phyloP scores from a whole-genome alignment of 2,329 filamentous ascomycete genomes.

The Fusarium falciforme region DNA sequence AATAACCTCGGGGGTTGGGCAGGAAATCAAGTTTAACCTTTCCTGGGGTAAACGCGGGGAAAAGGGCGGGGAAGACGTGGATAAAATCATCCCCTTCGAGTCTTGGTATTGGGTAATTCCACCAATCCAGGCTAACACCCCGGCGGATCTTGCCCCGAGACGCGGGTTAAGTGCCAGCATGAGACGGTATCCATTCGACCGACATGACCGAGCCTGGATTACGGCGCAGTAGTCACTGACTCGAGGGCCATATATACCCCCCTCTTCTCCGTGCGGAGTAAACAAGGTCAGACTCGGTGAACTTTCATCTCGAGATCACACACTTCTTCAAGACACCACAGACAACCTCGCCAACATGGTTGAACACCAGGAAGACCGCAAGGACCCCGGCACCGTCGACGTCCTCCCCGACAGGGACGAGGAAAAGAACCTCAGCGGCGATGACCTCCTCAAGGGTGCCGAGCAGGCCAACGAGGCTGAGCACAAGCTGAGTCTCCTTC shows the following conservation, averaged over 20 bases:
- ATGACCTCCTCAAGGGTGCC: conserved; percentile 29
- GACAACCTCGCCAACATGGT: conserved; percentile 8
- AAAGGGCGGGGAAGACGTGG: background rate
- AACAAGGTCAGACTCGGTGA: background rate
- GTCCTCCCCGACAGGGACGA: conserved; percentile 21
- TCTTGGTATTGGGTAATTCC: background rate
- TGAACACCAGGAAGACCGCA: conserved; percentile 29
- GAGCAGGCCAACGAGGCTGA: conserved; percentile 37
- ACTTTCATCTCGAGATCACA: background rate
- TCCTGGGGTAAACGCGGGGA: conserved; percentile 2
- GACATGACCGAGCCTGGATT: background rate
- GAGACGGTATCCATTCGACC: background rate
- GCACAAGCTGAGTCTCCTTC: conserved; percentile 46
- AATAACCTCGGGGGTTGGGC: background rate
- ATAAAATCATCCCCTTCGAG: background rate
- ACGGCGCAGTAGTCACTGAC: background rate
- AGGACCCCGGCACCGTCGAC: conserved; percentile 17
- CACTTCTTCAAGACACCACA: background rate
- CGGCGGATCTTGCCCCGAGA: background rate
- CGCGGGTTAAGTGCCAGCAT: background rate
- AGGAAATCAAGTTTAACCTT: background rate
- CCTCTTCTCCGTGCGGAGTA: background rate
- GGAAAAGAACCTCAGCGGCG: conserved; percentile 10
- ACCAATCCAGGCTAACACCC: background rate
- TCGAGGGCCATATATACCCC: background rate